Evolutionary conservation across 306 rosid species (phyloP), one percentile per base, ranked within the genome.

Genomic region (Vigna nakashimae): DNA sequence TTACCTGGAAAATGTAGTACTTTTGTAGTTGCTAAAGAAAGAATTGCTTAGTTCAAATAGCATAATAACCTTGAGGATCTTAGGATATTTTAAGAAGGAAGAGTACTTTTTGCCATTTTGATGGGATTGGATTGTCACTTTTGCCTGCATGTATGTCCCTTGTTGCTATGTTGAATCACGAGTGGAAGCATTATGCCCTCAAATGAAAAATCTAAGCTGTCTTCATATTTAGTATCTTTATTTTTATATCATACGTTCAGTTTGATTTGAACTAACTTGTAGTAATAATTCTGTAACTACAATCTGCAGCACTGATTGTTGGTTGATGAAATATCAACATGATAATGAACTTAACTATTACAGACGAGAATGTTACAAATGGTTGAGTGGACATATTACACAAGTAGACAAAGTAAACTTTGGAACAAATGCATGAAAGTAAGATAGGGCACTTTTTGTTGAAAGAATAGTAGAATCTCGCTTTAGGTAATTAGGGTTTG

Each of bases 31-130:
- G 30, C 14, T 32, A 57, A 13, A 56, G 18, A 65, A 67, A 67
- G 48, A 45, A 78, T 17, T 71, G 48, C 51, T 4, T 42, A 40
- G 67, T 69, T 53, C 67, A 45, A 40, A 67, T 59, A 57, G 42
- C 38, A n/a, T 18, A 58, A 51, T 45, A 48, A 46, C 66, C 80
- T 80, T 7, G 46, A 49, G 5, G 14, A 74, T 66, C 34, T 46
- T 75, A n/a, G 65, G 65, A 34, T 74, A 34, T 22, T 66, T 57
- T 17, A 55, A 26, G 16, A 18, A 43, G 36, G 72, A 53, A 40
- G 65, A 32, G 50, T 66, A 46, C 70, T 38, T 22, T 40, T 11
- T 40, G 65, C 46, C 32, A 55, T 32, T 52, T 8, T 18, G 36
- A 51, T 15, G 51, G 38, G 22, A 67, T 40, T 46, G 49, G 22